phyloP scores from a whole-genome alignment of 371 early-diverging fungal species.

The Fennellomyces sp. region DNA sequence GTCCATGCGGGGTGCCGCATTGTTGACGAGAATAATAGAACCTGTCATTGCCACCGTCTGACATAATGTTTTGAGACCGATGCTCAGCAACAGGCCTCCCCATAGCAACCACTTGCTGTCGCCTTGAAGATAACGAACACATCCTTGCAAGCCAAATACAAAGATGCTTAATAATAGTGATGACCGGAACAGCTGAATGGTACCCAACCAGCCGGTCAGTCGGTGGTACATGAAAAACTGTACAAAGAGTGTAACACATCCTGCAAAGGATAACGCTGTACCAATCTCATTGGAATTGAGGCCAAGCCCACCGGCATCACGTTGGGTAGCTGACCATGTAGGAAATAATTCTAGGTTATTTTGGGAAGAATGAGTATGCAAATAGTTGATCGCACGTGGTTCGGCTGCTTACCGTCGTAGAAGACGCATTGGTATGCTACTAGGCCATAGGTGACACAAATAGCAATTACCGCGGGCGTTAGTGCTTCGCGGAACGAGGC shows the following conservation, averaged over 20 bases:
- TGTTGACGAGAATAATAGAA: conserved; percentile 34
- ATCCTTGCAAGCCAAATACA: conserved; percentile 41
- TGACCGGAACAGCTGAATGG: conserved; percentile 48
- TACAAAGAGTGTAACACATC: conserved; percentile 48
- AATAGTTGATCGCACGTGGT: too few species aligned
- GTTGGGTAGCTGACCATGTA: conserved; percentile 21
- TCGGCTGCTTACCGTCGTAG: conserved; percentile 40
- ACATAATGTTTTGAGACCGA: conserved; percentile 35
- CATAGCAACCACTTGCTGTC: background rate
- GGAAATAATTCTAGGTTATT: conserved; percentile 16
- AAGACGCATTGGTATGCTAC: conserved; percentile 40
- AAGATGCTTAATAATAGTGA: conserved; percentile 43
- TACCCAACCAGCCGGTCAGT: conserved; percentile 45
- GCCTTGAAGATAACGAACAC: conserved; percentile 30
- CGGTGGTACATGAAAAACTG: conserved; percentile 57
- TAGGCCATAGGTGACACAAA: conserved; percentile 33
- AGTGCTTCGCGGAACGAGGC: conserved; percentile 31
- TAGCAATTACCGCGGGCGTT: conserved; percentile 34
- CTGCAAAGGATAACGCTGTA: conserved; percentile 50
- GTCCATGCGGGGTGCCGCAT: conserved; percentile 33
- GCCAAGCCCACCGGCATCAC: conserved; percentile 58
- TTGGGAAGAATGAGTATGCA: too few species aligned
- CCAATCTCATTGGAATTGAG: conserved; percentile 59
- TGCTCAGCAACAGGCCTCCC: conserved; percentile 20
- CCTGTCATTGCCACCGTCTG: conserved; percentile 37